phyloP scores from a whole-genome alignment of 352 stramenopile genomes.

The Phytopythium sindhum region DNA sequence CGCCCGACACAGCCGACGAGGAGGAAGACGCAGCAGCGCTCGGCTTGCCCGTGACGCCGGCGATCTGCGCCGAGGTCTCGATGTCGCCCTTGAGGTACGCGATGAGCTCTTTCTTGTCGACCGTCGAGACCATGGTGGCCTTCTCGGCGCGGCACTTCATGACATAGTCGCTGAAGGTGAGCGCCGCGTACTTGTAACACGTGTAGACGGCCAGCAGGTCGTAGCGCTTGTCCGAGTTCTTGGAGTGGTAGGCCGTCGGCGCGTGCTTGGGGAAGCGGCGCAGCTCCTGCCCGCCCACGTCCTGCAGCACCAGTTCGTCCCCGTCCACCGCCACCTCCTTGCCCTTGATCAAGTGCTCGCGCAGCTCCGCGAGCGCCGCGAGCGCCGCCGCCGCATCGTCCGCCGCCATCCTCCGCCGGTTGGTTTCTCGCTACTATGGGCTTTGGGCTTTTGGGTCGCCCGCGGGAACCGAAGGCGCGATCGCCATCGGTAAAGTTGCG shows the following conservation, averaged over 20 bases:
- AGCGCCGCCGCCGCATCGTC: constrained; percentile 21
- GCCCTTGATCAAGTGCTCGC: constrained; percentile 73
- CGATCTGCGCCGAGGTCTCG: constrained; percentile 70
- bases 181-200: constrained; percentile 68
- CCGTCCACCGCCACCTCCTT: constrained; percentile 51
- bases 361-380: constrained; percentile 45
- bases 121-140: constrained; percentile 76
- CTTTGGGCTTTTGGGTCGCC: background rate
- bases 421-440: background rate
- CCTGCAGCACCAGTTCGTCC: constrained; percentile 59
- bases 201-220: constrained; percentile 78
- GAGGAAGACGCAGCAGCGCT: background rate
- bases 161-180: constrained; percentile 84
- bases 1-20: constrained; percentile 1
- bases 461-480: background rate
- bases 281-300: constrained; percentile 45
- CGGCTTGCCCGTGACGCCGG: constrained; percentile 14
- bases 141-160: constrained; percentile 79
- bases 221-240: constrained; percentile 81
- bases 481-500: background rate
- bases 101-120: constrained; percentile 88
- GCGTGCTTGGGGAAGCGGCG: constrained; percentile 57
- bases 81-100: constrained; percentile 84
- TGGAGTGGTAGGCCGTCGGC: constrained; percentile 76
- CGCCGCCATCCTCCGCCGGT: background rate